phyloP scores from a whole-genome alignment of 306 rosid species.

The Ormosia semicastrata region DNA sequence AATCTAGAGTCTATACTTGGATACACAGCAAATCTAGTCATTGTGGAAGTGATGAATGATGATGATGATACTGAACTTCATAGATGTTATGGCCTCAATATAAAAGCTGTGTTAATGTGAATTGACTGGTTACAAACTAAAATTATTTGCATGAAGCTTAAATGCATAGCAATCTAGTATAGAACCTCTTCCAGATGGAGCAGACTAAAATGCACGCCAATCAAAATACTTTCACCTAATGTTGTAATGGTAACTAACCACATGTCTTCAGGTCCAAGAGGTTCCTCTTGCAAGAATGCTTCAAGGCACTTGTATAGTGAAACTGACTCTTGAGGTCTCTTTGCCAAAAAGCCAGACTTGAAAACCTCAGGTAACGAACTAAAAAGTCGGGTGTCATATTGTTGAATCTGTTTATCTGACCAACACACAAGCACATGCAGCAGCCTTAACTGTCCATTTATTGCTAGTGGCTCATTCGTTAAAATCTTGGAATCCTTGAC shows the following conservation, averaged over 20 bases:
- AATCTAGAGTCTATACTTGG: background rate
- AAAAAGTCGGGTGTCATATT: slow-evolving; percentile 56
- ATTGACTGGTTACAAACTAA: background rate
- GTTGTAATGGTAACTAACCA: slow-evolving; percentile 60
- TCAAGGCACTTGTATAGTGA: slow-evolving; percentile 94
- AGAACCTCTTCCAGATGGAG: background rate
- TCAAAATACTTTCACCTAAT: slow-evolving; percentile 17
- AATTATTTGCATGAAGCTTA: slow-evolving; percentile 19
- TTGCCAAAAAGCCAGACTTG: slow-evolving; percentile 65
- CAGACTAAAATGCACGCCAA: background rate
- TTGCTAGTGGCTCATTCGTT: slow-evolving; percentile 53
- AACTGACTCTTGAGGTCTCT: slow-evolving; percentile 81
- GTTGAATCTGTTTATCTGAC: slow-evolving; percentile 64
- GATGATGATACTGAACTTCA: background rate
- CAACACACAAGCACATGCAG: slow-evolving; percentile 77
- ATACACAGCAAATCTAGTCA: background rate
- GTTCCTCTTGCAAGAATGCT: slow-evolving; percentile 97
- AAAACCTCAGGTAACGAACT: slow-evolving; percentile 85
- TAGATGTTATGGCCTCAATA: slow-evolving; percentile 4
- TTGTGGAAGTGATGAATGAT: background rate
- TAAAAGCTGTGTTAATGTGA: background rate
- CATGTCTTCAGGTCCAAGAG: slow-evolving; percentile 99
- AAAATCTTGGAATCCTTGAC: slow-evolving; percentile 53
- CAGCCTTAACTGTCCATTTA: slow-evolving; percentile 43
- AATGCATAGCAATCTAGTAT: background rate